Conservation (phyloP, 768 basidiomycete species). For the Paxillus rubicundulus region DNA sequence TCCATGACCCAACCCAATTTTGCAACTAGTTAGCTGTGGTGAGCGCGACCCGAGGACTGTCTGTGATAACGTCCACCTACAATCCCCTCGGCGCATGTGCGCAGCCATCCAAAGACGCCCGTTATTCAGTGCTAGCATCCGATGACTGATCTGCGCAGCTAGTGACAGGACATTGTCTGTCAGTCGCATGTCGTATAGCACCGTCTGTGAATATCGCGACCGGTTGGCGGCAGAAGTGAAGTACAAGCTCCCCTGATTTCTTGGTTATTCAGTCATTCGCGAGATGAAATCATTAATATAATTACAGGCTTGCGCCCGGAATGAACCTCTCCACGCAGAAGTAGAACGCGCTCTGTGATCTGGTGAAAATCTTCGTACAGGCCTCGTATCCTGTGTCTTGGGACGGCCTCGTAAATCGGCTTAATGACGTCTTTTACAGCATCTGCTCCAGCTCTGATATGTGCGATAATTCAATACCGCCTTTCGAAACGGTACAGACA, state of each 20-base stretch:
- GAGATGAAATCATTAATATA: neutral
- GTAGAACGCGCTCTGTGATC: constrained; percentile 35
- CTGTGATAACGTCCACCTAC: constrained; percentile 22
- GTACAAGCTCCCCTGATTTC: constrained; percentile 29
- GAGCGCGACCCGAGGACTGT: no score
- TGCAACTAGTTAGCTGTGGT: constrained; percentile 18
- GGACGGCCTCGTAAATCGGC: constrained; percentile 35
- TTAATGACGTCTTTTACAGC: constrained; percentile 37
- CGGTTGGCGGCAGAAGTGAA: constrained; percentile 33
- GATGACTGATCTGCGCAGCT: constrained; percentile 28
- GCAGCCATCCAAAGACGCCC: constrained; percentile 44
- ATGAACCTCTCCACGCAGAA: constrained; percentile 41
- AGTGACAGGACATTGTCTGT: constrained; percentile 25
- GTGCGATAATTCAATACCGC: neutral
- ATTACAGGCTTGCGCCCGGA: constrained; percentile 37
- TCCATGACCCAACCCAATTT: constrained; percentile 36
- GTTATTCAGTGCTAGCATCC: constrained; percentile 27
- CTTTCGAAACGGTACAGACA: neutral
- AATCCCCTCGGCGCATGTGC: constrained; percentile 46
- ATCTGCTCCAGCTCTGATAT: constrained; percentile 37
- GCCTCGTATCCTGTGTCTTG: constrained; percentile 34
- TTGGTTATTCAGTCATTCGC: neutral
- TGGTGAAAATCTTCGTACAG: constrained; percentile 37
- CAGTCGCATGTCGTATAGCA: constrained; percentile 31
- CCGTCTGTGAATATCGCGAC: constrained; percentile 28